Conservation (phyloP, 169 alveolate species). For the Cryptosporidium canis region DNA sequence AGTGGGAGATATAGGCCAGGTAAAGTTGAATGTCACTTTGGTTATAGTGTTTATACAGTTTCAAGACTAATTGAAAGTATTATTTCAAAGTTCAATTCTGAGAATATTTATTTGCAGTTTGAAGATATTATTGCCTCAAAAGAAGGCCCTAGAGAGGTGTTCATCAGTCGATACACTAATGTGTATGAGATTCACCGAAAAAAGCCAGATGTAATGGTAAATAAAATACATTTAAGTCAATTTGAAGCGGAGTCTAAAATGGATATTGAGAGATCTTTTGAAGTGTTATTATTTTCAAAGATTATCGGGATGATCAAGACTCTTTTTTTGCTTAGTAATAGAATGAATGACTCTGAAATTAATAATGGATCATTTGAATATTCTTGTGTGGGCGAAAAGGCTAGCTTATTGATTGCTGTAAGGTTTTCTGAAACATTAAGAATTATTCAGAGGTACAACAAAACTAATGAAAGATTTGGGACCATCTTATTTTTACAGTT, state of each 20-base stretch:
- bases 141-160: not conserved
- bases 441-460: slow-evolving; percentile 5
- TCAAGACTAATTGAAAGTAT: not conserved
- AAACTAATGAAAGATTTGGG: not conserved
- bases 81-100: not conserved
- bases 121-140: not conserved
- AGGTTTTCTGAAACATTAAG: slow-evolving; percentile 8
- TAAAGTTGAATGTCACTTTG: not conserved
- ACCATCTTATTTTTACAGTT: slow-evolving; percentile 27
- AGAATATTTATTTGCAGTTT: not conserved
- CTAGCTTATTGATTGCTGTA: not conserved
- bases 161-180: not conserved
- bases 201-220: slow-evolving; percentile 18
- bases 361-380: not conserved
- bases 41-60: not conserved
- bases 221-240: slow-evolving; percentile 3
- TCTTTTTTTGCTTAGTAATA: not conserved
- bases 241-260: slow-evolving; percentile 1
- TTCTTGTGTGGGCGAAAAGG: not conserved
- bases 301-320: slow-evolving; percentile 37
- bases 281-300: slow-evolving; percentile 16
- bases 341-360: not conserved
- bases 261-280: slow-evolving; percentile 7
- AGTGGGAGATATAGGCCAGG: slow-evolving; percentile 9
- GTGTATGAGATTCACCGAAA: not conserved